These are phyloP conservation scores for Tricholoma sp. DNA, from an alignment of 768 basidiomycete species.

Conservation along the genomic window DNA sequence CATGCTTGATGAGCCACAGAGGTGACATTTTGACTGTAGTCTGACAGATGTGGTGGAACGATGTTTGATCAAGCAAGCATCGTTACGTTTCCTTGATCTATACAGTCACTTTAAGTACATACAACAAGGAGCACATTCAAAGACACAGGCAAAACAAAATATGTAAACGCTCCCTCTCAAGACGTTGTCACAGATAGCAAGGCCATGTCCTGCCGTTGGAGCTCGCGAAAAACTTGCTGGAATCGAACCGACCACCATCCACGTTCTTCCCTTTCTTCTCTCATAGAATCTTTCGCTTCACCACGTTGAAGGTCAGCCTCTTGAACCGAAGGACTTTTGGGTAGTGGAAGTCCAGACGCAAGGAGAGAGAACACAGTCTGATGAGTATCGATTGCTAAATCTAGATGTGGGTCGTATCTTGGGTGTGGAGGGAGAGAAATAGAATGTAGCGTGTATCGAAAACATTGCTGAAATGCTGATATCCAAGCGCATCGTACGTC, in stretches of 20 bases:
- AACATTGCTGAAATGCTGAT: constrained; percentile 48
- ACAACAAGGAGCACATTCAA: too few relatives aligned
- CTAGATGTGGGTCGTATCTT: constrained; percentile 17
- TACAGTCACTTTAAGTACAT: neutral
- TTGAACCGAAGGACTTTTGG: constrained; percentile 70
- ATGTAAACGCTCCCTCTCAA: neutral
- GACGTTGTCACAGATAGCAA: neutral
- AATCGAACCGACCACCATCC: constrained; percentile 73
- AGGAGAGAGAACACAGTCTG: constrained; percentile 32
- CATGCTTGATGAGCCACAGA: neutral
- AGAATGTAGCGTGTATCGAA: constrained; percentile 38
- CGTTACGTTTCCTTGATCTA: too few relatives aligned
- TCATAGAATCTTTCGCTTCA: constrained; percentile 12
- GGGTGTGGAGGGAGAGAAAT: constrained; percentile 24
- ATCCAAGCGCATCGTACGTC: constrained; percentile 32
- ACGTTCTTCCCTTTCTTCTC: constrained; percentile 59
- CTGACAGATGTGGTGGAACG: too few relatives aligned
- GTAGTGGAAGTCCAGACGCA: constrained; percentile 49
- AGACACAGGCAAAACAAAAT: neutral
- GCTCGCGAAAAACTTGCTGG: constrained; percentile 42
- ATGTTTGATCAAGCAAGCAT: too few relatives aligned
- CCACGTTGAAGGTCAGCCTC: constrained; percentile 23
- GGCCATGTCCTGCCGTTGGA: constrained; percentile 31
- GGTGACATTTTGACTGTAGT: neutral
- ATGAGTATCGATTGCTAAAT: constrained; percentile 25